phyloP scores from a whole-genome alignment of 1,139 yeast genomes.

The Candida sojae region DNA sequence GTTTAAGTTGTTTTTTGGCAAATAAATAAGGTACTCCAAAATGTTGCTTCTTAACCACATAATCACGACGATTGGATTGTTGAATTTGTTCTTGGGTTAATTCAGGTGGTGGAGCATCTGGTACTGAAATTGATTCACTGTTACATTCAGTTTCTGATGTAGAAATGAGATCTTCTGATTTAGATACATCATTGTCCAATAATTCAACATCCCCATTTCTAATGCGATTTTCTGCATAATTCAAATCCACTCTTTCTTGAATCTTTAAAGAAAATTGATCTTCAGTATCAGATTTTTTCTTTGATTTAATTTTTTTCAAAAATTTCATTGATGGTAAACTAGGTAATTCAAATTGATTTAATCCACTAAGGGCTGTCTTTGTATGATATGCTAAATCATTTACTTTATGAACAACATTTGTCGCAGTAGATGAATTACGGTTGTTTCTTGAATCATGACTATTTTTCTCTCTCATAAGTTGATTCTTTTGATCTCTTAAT shows the following conservation, averaged over 20 bases:
- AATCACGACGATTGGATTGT: conserved; percentile 32
- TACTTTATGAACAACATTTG: conserved; percentile 22
- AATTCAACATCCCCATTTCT: conserved; percentile 34
- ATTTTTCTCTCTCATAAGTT: conserved; percentile 17
- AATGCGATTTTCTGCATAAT: conserved; percentile 41
- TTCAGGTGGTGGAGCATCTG: conserved; percentile 11
- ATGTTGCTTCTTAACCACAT: conserved; percentile 27
- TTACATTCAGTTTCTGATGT: conserved; percentile 19
- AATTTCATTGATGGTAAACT: conserved; percentile 55
- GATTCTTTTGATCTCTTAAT: conserved; percentile 53
- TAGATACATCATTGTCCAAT: conserved; percentile 12
- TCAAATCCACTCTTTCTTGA: conserved; percentile 24
- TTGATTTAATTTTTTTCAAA: conserved; percentile 24
- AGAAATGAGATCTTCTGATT: conserved; percentile 15
- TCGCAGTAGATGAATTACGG: conserved; percentile 6
- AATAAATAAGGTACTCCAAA: conserved; percentile 62
- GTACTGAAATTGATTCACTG: conserved; percentile 4
- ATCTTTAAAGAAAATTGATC: conserved; percentile 19
- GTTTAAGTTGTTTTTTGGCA: conserved; percentile 75
- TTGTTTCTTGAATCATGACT: conserved; percentile 11
- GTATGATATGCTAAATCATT: conserved; percentile 36
- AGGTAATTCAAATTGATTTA: conserved; percentile 55
- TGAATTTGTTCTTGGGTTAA: conserved; percentile 19
- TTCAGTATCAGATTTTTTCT: conserved; percentile 5
- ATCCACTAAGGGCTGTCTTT: conserved; percentile 29